These are phyloP conservation scores for Diplodia seriata DNA, from an alignment of 2,329 filamentous ascomycete species.

Conservation along the genomic window DNA sequence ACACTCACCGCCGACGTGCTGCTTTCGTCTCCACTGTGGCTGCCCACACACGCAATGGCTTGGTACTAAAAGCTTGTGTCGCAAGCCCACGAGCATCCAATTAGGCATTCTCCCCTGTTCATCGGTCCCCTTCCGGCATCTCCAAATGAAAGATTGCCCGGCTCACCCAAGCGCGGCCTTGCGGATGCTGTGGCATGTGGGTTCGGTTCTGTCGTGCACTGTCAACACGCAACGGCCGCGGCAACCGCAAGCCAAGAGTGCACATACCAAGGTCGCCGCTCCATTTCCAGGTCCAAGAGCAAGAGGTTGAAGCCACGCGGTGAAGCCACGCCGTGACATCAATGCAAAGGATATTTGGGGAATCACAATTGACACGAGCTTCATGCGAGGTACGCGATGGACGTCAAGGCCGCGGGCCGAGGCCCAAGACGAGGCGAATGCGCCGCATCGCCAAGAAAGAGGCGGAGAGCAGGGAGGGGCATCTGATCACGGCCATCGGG, in stretches of 20 bases:
- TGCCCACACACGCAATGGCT: neutral
- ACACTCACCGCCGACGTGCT: constrained; percentile 10
- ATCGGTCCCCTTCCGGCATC: neutral
- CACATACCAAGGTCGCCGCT: neutral
- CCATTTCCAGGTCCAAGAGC: neutral
- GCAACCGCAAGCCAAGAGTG: neutral
- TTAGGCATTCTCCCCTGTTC: constrained; percentile 8
- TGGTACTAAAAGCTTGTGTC: neutral
- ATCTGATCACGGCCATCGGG: neutral
- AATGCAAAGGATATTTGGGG: constrained; percentile 6
- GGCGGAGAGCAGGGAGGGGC: neutral
- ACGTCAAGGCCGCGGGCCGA: neutral
- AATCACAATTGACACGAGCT: neutral
- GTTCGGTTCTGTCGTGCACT: neutral
- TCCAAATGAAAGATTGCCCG: neutral
- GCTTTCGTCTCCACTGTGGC: neutral
- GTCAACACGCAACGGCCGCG: neutral
- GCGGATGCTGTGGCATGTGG: neutral
- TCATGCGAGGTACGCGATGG: neutral
- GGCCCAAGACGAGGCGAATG: constrained; percentile 2
- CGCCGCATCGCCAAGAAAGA: constrained; percentile 13
- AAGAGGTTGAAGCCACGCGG: neutral
- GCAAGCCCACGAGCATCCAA: neutral
- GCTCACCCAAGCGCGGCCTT: neutral
- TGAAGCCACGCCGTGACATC: neutral